Base-by-base conservation (phyloP, 371 early-diverging fungal species). In the Mucor lusitanicus region DNA sequence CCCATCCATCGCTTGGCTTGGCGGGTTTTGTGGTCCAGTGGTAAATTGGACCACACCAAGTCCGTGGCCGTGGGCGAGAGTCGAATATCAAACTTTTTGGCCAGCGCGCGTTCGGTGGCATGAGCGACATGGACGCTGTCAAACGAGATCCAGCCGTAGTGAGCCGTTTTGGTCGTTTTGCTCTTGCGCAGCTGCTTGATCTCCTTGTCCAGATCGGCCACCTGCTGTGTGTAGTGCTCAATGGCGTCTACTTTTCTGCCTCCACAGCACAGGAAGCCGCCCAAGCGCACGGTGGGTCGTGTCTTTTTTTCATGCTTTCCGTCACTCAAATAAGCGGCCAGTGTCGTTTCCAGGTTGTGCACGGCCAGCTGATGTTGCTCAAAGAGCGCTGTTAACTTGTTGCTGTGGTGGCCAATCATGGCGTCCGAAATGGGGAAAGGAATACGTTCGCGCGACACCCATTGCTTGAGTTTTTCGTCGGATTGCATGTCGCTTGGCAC, bases 11-110 rank as follows among this genome's bases (percentile, higher is more conserved):
- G 76, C 17, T 91, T 85, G 1, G 84, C 69, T 35, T 74, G 67
- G 9, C 89, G 83, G 19, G 82, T 77, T 37, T 81, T 76, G 4
- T 81, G 74, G 12, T 85, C 75, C 75, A 93, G 70, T 19, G 88
- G 87, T 53, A 91, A 79, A 69, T 94, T 94, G 28, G 87, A 79
- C 96, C 96, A 95, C 40, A 94, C 85, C 33, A 95, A 80, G 72
- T 94, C 91, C 35, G 86, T 80, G 42, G 94, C 91, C 15, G 87
- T 78, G n/a, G 96, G 94, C 19, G 91, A 85, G 7, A 88, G 69
- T 21, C 82, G 80, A 13, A 89, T 72, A 6, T 69, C 53, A 15
- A 74, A 64, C 28, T 70, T 30, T 12, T 62, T 48, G 2, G 56
- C 53, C 7, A 81, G 46, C 0, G 70, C 56, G 13, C 64, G 68